Conservation (phyloP, 108 stramenopile species). For the Poteriospumella lacustris region DNA sequence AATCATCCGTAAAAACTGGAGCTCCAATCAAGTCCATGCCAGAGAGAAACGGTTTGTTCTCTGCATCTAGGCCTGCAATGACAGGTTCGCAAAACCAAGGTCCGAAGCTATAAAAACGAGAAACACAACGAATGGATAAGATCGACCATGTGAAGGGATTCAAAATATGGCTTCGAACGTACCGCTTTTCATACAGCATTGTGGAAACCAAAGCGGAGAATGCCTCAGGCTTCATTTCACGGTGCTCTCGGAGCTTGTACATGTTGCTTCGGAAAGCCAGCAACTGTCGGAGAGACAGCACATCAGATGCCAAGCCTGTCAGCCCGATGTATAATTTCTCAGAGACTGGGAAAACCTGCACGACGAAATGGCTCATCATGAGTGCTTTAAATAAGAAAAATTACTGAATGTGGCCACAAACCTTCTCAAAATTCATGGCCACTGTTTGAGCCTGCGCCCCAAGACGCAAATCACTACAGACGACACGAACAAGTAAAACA, state of each 20-base stretch:
- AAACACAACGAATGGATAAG: not conserved
- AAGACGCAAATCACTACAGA: constrained; percentile 71
- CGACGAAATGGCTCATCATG: constrained; percentile 84
- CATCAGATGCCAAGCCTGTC: constrained; percentile 90
- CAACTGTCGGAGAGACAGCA: constrained; percentile 70
- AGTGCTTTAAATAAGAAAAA: constrained; percentile 81
- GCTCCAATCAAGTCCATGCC: constrained; percentile 97
- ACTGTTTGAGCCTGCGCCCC: constrained; percentile 89
- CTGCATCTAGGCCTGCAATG: constrained; percentile 85
- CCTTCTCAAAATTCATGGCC: constrained; percentile 81
- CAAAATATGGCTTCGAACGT: not conserved
- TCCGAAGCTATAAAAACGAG: constrained; percentile 63
- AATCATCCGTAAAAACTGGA: constrained; percentile 75
- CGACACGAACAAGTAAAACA: not conserved
- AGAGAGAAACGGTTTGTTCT: constrained; percentile 74
- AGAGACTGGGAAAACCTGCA: constrained; percentile 86
- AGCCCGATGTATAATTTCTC: constrained; percentile 86
- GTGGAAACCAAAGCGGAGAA: constrained; percentile 77
- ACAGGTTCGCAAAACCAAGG: constrained; percentile 96
- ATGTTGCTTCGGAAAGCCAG: constrained; percentile 74
- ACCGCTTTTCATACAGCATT: constrained; percentile 87
- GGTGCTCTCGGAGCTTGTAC: constrained; percentile 88
- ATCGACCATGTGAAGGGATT: not conserved
- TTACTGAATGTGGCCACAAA: constrained; percentile 55
- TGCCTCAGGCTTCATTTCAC: constrained; percentile 86